A percentile compares a stretch with the other conserved stretches of the same genome.
Conservation (phyloP, 306 rosid genomes). For the Vigna trinervia region DNA sequence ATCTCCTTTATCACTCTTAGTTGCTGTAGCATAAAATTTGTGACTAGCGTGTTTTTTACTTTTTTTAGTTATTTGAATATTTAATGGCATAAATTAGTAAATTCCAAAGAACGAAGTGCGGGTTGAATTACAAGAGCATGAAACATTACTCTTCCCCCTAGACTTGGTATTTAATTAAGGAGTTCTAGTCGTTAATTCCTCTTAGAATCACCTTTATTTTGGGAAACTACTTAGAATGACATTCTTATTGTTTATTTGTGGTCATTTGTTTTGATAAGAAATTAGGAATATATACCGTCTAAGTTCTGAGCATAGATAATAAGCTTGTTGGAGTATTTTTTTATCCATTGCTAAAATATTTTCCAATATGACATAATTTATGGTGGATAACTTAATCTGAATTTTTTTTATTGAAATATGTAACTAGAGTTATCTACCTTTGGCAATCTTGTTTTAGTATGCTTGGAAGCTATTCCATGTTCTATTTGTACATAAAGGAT, state of each 20-base stretch:
- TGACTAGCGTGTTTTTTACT: neutral
- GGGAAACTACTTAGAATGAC: neutral
- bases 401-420: constrained; percentile 7
- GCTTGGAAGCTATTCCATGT: neutral
- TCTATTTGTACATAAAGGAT: constrained; percentile 23
- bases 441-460: constrained; percentile 19
- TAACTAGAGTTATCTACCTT: constrained; percentile 12
- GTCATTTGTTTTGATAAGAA: constrained; percentile 19
- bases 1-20: constrained; percentile 52
- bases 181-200: neutral
- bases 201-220: neutral
- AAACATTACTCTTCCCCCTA: constrained; percentile 3
- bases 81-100: constrained; percentile 4
- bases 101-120: constrained; percentile 2
- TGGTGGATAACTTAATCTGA: constrained; percentile 9
- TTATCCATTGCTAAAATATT: constrained; percentile 16
- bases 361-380: constrained; percentile 10
- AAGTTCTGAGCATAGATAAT: constrained; percentile 4
- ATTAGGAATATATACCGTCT: constrained; percentile 13
- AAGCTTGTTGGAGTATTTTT: constrained; percentile 5
- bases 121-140: constrained; percentile 18
- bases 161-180: neutral
- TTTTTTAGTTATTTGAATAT: neutral
- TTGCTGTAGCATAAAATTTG: constrained; percentile 13
- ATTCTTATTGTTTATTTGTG: constrained; percentile 7